Evolutionary conservation across 306 rosid genomes (phyloP), one percentile per base, ranked within the genome.

Genomic region (Arachis stenosperma): DNA sequence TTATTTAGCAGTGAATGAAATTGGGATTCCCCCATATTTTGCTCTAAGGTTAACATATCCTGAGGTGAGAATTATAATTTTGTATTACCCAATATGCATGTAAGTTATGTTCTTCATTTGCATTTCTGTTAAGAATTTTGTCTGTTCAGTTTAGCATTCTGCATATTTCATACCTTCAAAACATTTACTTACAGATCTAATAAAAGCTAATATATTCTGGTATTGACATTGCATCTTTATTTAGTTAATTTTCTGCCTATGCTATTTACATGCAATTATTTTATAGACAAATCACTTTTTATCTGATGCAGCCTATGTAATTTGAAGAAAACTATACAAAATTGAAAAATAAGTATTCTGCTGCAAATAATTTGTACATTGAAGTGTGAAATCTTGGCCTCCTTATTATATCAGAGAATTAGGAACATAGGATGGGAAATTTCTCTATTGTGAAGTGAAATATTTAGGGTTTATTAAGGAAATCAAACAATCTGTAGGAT

Each of bases 1-100:
- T 43, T 94, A 94, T 78, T 88, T 94, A 77, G 96, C 97, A 59
- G 98, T 94, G 69, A 89, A 94, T 85, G 98, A 94, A 80, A 94
- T 94, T 82, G 98, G 98, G 83, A 89, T 94, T 66, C 98, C 98
- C 27, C 98, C 96, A 0, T 86, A 89, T 82, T 94, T 94, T 86
- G 98, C 98, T 9, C 53, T 81, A 72, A 84, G 87, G 72, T 83
- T 94, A 70, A 84, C 97, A 5, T 91, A 94, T 86, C 96, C 97
- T 51, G 98, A 94, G 97, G 98, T 93, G 81, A 76, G 83, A 36
- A 42, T 74, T 73, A 54, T 50, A 42, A 67, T 65, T 69, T 5
- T 2, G 54, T 40, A 63, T 58, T 17, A 30, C 33, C 71, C 48
- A 70, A 55, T 75, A 41, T 22, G 54, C 65, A 29, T 69, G 15